Evolutionary conservation across 768 basidiomycete species (phyloP).

Genomic region (Crassisporium funariophilum): DNA sequence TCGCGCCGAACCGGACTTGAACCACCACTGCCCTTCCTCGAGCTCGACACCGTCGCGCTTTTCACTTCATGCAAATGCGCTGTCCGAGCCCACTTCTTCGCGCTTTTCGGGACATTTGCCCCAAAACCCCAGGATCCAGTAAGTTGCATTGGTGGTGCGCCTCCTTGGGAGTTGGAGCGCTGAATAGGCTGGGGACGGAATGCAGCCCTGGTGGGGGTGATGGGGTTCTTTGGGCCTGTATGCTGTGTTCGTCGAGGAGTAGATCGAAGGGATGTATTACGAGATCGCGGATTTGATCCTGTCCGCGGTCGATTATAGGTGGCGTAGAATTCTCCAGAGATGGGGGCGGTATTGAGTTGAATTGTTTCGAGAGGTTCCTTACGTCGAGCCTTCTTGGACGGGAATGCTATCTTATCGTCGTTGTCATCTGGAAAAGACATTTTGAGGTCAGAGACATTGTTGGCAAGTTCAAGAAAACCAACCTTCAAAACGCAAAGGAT

Average conservation of each 20-base stretch:
- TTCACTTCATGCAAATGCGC: constrained; percentile 72
- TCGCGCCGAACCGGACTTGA: neutral
- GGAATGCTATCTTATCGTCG: constrained; percentile 18
- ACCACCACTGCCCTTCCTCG: neutral
- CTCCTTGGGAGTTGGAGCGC: constrained; percentile 49
- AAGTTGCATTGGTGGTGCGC: constrained; percentile 12
- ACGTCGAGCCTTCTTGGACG: constrained; percentile 15
- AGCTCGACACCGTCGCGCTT: constrained; percentile 2
- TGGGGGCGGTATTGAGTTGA: constrained; percentile 22
- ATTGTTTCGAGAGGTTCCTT: constrained; percentile 21
- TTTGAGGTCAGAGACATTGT: neutral
- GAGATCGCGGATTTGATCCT: constrained; percentile 25
- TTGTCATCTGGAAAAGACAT: constrained; percentile 6
- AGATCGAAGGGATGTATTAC: constrained; percentile 25
- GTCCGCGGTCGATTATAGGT: constrained; percentile 16
- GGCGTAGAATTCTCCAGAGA: constrained; percentile 13
- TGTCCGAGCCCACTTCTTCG: constrained; percentile 61
- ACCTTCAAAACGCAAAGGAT: constrained; percentile 9
- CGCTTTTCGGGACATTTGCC: constrained; percentile 43
- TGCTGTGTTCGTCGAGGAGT: constrained; percentile 20
- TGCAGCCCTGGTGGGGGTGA: constrained; percentile 29
- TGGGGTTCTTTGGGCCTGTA: constrained; percentile 18
- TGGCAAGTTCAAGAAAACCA: neutral
- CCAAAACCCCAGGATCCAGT: constrained; percentile 27
- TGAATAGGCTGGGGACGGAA: constrained; percentile 38